These are phyloP conservation scores for Penicillium sp. DNA, from an alignment of 2,329 filamentous ascomycete genomes.

Conservation along the genomic window DNA sequence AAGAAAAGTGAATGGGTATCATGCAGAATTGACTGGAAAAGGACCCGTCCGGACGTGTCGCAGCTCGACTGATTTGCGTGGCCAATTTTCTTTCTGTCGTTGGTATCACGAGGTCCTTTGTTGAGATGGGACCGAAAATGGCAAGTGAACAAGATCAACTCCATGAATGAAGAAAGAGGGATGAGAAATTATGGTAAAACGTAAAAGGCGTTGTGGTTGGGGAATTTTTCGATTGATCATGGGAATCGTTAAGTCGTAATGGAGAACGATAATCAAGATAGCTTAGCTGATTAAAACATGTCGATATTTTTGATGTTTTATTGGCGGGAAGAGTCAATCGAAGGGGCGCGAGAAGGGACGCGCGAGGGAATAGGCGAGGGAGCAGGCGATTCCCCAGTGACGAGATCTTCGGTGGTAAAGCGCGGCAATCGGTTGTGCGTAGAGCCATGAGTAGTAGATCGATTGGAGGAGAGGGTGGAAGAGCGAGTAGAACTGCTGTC, in stretches of 20 bases:
- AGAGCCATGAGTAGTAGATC: slow-evolving; percentile 11
- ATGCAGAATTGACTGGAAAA: slow-evolving; percentile 5
- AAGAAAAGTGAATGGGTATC: slow-evolving; percentile 6
- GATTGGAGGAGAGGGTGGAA: slow-evolving; percentile 27
- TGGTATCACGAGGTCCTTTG: slow-evolving; percentile 1
- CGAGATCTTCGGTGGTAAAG: slow-evolving; percentile 34
- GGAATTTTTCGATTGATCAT: slow-evolving; percentile 5
- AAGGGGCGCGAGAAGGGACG: slow-evolving; percentile 16
- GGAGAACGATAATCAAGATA: slow-evolving; percentile 2
- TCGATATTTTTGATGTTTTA: slow-evolving; percentile 4
- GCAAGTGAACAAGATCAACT: not conserved
- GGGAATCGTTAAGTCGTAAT: slow-evolving; percentile 5
- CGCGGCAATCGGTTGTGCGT: slow-evolving; percentile 20
- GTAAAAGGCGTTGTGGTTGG: not conserved
- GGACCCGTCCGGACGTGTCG: not conserved
- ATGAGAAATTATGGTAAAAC: not conserved
- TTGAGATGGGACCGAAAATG: not conserved
- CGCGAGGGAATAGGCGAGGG: slow-evolving; percentile 17
- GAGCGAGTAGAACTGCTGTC: slow-evolving; percentile 33
- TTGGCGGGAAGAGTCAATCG: slow-evolving; percentile 16
- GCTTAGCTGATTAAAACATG: not conserved
- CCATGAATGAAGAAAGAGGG: not conserved
- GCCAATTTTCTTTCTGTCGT: not conserved
- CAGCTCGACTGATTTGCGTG: not conserved
- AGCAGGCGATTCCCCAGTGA: slow-evolving; percentile 17